Evolutionary conservation across 148 eudicot genomes (phyloP).

Genomic region (Rhododendron henanense): DNA sequence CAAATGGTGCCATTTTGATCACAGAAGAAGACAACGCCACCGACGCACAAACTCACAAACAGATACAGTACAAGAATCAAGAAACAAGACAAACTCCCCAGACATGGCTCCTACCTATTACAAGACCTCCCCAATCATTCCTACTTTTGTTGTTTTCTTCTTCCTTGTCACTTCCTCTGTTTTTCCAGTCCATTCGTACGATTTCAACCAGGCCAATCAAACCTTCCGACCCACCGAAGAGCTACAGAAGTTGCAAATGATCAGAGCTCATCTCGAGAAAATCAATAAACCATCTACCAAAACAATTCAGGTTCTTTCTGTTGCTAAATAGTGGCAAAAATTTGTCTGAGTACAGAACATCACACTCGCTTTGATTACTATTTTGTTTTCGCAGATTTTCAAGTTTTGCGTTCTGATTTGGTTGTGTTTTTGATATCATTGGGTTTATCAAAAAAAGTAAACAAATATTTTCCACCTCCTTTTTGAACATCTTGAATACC

Average conservation of each 20-base stretch:
- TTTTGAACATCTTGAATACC: not conserved
- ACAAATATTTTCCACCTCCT: not conserved
- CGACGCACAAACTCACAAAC: conserved; percentile 27
- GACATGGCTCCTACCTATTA: conserved; percentile 19
- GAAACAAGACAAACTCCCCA: conserved; percentile 5
- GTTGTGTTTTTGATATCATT: no score
- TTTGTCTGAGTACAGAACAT: no score
- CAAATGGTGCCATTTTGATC: conserved; percentile 16
- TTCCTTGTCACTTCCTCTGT: conserved; percentile 38
- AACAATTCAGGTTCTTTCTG: conserved; percentile 58
- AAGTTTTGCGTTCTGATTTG: no score
- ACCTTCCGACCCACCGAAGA: conserved; percentile 45
- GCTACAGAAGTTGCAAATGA: conserved; percentile 34
- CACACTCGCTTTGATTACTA: no score
- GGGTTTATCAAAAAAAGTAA: no score
- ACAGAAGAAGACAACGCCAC: conserved; percentile 47
- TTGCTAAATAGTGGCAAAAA: no score
- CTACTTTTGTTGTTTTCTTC: conserved; percentile 48
- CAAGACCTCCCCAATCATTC: conserved; percentile 49
- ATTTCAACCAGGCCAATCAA: conserved; percentile 20
- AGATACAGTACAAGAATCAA: conserved; percentile 26
- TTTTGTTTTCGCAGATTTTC: no score
- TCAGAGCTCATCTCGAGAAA: conserved; percentile 62
- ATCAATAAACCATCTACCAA: conserved; percentile 81
- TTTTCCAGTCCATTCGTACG: conserved; percentile 27